A percentile compares a stretch with the other conserved stretches of the same genome.
These are phyloP conservation scores for Candida yuanshanica DNA, from an alignment of 805 yeast species.

Conservation along the genomic window DNA sequence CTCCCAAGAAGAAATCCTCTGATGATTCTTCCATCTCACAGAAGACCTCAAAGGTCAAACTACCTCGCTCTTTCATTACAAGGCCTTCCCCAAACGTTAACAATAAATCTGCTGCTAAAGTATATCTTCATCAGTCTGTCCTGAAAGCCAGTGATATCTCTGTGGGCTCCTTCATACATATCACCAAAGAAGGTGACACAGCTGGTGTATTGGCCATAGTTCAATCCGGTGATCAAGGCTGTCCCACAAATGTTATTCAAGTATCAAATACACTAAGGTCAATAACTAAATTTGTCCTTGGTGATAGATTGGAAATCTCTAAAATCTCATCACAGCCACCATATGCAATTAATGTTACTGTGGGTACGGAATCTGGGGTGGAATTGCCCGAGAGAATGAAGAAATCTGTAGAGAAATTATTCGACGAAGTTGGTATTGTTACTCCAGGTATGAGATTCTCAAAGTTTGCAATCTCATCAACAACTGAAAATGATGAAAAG, in stretches of 20 bases:
- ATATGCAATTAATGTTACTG: slow-evolving; percentile 31
- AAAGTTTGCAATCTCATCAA: slow-evolving; percentile 18
- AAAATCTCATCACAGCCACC: slow-evolving; percentile 46
- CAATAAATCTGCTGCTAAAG: slow-evolving; percentile 31
- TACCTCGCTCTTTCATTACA: slow-evolving; percentile 34
- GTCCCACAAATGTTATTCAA: slow-evolving; percentile 36
- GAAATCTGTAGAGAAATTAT: slow-evolving; percentile 33
- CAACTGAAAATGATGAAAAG: slow-evolving; percentile 15
- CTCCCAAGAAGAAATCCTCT: slow-evolving; percentile 25
- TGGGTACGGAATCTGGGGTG: slow-evolving; percentile 26
- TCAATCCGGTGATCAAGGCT: slow-evolving; percentile 29
- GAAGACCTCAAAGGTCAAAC: slow-evolving; percentile 26
- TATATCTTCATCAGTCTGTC: slow-evolving; percentile 37
- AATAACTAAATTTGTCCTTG: slow-evolving; percentile 38
- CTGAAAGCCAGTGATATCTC: slow-evolving; percentile 41
- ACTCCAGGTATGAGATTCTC: slow-evolving; percentile 47
- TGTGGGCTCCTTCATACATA: slow-evolving; percentile 39
- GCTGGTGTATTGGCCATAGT: slow-evolving; percentile 41
- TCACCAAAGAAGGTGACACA: slow-evolving; percentile 39
- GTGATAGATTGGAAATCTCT: slow-evolving; percentile 44
- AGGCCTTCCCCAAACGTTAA: slow-evolving; percentile 29
- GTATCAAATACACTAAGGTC: slow-evolving; percentile 42
- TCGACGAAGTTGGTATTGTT: slow-evolving; percentile 53
- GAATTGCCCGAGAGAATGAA: slow-evolving; percentile 20
- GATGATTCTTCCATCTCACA: slow-evolving; percentile 13